These are phyloP conservation scores for Lactuca sativa DNA, from an alignment of 129 eudicot species.

Conservation along the genomic window DNA sequence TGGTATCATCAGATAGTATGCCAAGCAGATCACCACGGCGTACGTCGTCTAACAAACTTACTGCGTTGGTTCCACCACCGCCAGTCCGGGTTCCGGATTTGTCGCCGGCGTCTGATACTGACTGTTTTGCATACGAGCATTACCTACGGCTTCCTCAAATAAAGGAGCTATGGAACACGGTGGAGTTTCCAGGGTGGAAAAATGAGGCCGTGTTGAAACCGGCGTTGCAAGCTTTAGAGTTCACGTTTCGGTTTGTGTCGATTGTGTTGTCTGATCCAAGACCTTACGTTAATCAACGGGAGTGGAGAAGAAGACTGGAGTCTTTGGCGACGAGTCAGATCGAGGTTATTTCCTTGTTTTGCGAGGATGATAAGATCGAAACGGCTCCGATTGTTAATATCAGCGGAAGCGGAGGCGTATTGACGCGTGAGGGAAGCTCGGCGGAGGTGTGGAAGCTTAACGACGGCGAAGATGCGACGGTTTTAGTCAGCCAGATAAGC, in stretches of 20 bases:
- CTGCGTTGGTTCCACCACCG: constrained; percentile 45
- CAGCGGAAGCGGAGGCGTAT: constrained; percentile 37
- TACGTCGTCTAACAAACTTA: constrained; percentile 38
- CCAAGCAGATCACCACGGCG: constrained; percentile 59
- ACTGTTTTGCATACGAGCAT: constrained; percentile 53
- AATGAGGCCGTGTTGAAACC: constrained; percentile 62
- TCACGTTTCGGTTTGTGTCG: constrained; percentile 67
- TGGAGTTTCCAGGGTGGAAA: constrained; percentile 56
- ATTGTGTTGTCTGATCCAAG: constrained; percentile 59
- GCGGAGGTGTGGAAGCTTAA: constrained; percentile 72
- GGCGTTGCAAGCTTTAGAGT: constrained; percentile 60
- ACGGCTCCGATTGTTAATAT: constrained; percentile 50
- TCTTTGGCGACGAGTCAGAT: constrained; percentile 50
- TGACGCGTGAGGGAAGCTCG: constrained; percentile 60
- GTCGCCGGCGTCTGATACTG: constrained; percentile 56
- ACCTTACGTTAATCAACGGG: constrained; percentile 61
- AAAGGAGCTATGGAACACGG: constrained; percentile 39
- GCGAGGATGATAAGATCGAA: constrained; percentile 55
- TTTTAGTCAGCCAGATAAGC: constrained; percentile 69
- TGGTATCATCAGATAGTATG: constrained; percentile 41
- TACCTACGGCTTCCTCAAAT: constrained; percentile 62
- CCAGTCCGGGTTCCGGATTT: constrained; percentile 44
- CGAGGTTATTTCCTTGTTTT: constrained; percentile 58
- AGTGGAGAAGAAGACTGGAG: constrained; percentile 79
- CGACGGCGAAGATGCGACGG: constrained; percentile 35